Evolutionary conservation across 345 rosid genomes (phyloP).

Genomic region (Reutealis trisperma): DNA sequence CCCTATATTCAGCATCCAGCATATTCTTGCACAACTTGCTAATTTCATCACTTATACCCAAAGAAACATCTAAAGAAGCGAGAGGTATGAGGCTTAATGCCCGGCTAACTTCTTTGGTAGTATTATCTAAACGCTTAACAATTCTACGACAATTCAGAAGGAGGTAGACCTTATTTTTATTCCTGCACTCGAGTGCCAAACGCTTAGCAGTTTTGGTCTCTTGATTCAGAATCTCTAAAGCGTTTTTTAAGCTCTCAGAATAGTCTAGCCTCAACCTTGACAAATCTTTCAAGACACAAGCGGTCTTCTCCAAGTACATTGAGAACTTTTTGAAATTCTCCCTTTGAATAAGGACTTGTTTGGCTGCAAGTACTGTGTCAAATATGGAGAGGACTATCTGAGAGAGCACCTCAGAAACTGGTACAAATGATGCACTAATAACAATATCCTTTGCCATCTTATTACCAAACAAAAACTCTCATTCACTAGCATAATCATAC

Average conservation of each 20-base stretch:
- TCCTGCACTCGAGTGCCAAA: constrained; percentile 23
- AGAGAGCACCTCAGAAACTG: constrained; percentile 25
- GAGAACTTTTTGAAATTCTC: constrained; percentile 27
- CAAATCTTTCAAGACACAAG: constrained; percentile 21
- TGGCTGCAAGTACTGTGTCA: constrained; percentile 24
- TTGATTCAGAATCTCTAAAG: constrained; percentile 15
- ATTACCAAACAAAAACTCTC: not conserved
- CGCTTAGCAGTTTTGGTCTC: constrained; percentile 21
- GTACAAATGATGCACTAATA: not conserved
- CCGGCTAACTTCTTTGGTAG: constrained; percentile 21
- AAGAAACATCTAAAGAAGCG: constrained; percentile 12
- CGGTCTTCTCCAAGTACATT: constrained; percentile 22
- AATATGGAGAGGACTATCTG: constrained; percentile 15
- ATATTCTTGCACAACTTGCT: constrained; percentile 23
- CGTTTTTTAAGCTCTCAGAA: constrained; percentile 19
- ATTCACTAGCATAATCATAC: too few relatives aligned
- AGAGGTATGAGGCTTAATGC: constrained; percentile 21
- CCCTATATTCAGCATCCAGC: constrained; percentile 14
- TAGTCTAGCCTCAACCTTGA: constrained; percentile 15
- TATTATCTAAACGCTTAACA: constrained; percentile 12
- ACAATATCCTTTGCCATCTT: constrained; percentile 21
- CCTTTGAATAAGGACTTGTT: constrained; percentile 16
- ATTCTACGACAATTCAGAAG: constrained; percentile 25
- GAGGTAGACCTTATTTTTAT: constrained; percentile 22
- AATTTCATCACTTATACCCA: constrained; percentile 11